Base-by-base conservation (phyloP, 148 eudicot species). In the Nyssa sinensis region DNA sequence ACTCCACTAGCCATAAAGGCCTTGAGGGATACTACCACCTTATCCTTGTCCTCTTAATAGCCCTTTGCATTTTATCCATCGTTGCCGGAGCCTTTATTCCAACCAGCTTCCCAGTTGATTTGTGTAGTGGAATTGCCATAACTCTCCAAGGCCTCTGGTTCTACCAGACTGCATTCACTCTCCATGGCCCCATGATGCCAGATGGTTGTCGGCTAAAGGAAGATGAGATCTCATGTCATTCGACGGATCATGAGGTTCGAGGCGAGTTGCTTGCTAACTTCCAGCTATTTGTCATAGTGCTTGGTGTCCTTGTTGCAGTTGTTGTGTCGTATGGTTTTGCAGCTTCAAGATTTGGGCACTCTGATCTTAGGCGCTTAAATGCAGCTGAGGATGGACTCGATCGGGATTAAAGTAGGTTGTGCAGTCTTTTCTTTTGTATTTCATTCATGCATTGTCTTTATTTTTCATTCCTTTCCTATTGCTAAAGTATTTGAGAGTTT, bases 131-230 rank as follows among this genome's bases (percentile, higher is more conserved):
- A 63, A 86, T 92, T 70, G 89, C 89, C 23, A 81, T 92, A 61
- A 81, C 97, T 9, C 90, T 94, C n/a, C 98, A 94, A 80, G 98
- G 97, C 70, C 90, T 94, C 37, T 94, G 98, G 98, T 92, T 94
- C 84, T 94, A 87, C 78, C 98, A 92, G 81, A 92, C 92, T 13
- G 98, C 97, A 3, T 90, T 92, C 78, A 89, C 94, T 31, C 92
- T 94, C 16, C 90, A 94, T 37, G 97, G 98, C 12, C 88, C 97
- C 24, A 88, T 89, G 92, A 92, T 94, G 93, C 98, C 98, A 3
- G 62, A 74, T 1, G 96, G 97, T 19, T 92, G 98, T 70, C 67
- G 37, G 64, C 86, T 92, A 29, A 80, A 87, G 47, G 91, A 60
- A 58, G 71, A 81, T 70, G 74, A 79, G 28, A 85, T 93, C 14